These are phyloP conservation scores for Epicoccum nigrum DNA, from an alignment of 2,329 filamentous ascomycete genomes.

Conservation along the genomic window DNA sequence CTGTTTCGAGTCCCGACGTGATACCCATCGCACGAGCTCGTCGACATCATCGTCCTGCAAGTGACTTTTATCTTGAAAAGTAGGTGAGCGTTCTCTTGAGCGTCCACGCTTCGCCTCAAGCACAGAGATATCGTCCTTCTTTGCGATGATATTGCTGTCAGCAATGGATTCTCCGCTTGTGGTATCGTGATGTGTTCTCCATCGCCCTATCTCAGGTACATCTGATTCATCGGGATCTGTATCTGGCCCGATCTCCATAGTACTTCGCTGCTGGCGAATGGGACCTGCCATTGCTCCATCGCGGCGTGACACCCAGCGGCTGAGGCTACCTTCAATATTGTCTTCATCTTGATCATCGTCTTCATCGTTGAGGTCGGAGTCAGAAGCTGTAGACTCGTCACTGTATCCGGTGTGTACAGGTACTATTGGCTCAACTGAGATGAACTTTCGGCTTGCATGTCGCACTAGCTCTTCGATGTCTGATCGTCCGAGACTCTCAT, in stretches of 20 bases:
- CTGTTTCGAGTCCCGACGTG: conserved; percentile 10
- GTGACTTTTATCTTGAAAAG: not conserved
- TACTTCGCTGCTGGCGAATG: conserved; percentile 19
- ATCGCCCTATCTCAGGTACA: conserved; percentile 30
- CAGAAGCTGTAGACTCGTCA: conserved; percentile 39
- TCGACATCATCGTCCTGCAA: conserved; percentile 16
- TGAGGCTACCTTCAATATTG: conserved; percentile 37
- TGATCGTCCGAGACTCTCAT: conserved; percentile 38
- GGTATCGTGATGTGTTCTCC: conserved; percentile 28
- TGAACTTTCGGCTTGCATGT: conserved; percentile 30
- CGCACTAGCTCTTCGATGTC: conserved; percentile 43
- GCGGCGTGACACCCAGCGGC: conserved; percentile 43
- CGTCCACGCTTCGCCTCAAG: conserved; percentile 7
- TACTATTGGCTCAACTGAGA: conserved; percentile 1
- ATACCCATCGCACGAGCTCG: conserved; percentile 19
- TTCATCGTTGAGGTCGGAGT: conserved; percentile 28
- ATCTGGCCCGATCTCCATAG: conserved; percentile 12
- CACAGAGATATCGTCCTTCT: conserved; percentile 6
- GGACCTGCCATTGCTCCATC: conserved; percentile 34
- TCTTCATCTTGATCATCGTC: conserved; percentile 33
- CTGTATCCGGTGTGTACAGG: conserved; percentile 23
- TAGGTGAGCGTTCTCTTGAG: conserved; percentile 11
- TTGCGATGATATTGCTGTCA: conserved; percentile 1
- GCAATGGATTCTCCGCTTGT: conserved; percentile 34
- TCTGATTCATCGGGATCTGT: conserved; percentile 26